Evolutionary conservation across 2,329 filamentous ascomycete genomes (phyloP), one percentile per base, ranked within the genome.

Genomic region (Colletotrichum agaves): DNA sequence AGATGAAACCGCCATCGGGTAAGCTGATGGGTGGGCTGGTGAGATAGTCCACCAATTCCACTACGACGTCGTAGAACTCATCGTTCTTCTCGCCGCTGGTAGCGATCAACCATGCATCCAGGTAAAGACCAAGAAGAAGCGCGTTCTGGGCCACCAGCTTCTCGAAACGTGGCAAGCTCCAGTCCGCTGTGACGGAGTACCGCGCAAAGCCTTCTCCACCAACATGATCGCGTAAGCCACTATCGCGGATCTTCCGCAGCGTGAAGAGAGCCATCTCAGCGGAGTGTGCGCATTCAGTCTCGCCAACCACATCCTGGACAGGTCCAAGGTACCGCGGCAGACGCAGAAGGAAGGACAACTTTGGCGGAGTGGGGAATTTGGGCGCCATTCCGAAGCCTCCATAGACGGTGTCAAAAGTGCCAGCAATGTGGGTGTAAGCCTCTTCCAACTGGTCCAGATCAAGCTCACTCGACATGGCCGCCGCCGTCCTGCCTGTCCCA

Each of bases 111-210:
- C 94, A 98, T 0, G 93, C 94, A 74, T 98, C 94, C 6, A 97
- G 84, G 73, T 96, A 98, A 6, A 96, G 85, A 23, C 90, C 87
- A 2, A 99, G 82, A 1, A 98, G 85, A 72, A 98, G 91, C 0
- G 93, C 91, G 74, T 99, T 97, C 75, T 98, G 96, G 61, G 93
- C 94, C 10, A 98, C 87, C 87, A 98, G 94, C 82, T 98, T 98
- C 81, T 99, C 96, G 73, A 98, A 99, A 77, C 97, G 94, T 11
- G 96, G 96, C 52, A 98, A 83, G 70, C 91, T 93, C 96, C 96
- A 99, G 79, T 98, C 93, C 13, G 89, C 83, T 0, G 95, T 98
- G 7, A 97, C 91, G 13, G 93, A 97, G 76, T 97, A 98, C 58
- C 95, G 88, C 39, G 84, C 81, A 72, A 89, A 88, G 3, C 87